Conservation (phyloP, 2,329 filamentous ascomycete species). For the Bipolaris oryzae region DNA sequence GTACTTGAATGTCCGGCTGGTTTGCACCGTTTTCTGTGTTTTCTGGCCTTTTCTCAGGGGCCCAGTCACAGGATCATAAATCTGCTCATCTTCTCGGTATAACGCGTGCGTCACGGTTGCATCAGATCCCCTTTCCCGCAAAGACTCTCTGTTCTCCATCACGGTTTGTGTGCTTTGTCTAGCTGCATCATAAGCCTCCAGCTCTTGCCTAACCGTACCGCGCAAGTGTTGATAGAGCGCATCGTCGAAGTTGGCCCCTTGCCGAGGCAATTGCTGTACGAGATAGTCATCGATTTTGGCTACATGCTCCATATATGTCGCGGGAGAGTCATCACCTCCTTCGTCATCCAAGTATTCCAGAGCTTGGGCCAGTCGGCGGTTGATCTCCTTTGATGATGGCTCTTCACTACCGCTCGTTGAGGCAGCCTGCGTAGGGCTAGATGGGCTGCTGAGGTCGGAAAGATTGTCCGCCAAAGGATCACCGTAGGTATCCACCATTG, state of each 20-base stretch:
- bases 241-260: constrained; percentile 24
- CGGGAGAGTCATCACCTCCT: constrained; percentile 27
- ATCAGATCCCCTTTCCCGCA: not conserved
- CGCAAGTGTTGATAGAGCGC: constrained; percentile 28
- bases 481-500: constrained; percentile 12
- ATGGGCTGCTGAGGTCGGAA: constrained; percentile 12
- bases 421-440: constrained; percentile 10
- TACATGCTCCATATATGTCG: constrained; percentile 28
- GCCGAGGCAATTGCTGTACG: constrained; percentile 24
- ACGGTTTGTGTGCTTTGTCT: constrained; percentile 2
- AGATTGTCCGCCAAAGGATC: not conserved
- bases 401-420: constrained; percentile 8
- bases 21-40: not conserved
- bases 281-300: constrained; percentile 34
- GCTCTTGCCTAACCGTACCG: constrained; percentile 27
- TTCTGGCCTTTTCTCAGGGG: not conserved
- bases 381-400: constrained; percentile 15
- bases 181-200: constrained; percentile 21
- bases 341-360: constrained; percentile 35
- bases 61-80: not conserved
- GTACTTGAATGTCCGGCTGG: constrained; percentile 29
- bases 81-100: not conserved
- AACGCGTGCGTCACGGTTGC: not conserved
- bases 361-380: constrained; percentile 33
- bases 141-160: constrained; percentile 11